phyloP scores from a whole-genome alignment of 2,329 filamentous ascomycete genomes.

The Exserohilum rostratum region DNA sequence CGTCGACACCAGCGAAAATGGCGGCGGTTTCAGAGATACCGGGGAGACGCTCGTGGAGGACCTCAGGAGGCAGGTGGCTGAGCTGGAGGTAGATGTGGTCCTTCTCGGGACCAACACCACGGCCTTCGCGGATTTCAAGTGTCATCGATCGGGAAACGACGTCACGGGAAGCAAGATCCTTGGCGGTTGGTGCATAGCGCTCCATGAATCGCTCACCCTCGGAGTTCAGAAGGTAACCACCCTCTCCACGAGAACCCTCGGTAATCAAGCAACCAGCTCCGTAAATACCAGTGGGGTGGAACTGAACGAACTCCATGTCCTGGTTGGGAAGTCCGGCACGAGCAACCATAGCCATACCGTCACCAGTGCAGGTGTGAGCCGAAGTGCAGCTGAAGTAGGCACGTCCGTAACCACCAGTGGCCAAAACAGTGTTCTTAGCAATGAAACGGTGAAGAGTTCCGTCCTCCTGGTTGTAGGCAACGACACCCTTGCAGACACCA shows the following conservation, averaged over 20 bases:
- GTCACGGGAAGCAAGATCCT: slow-evolving; percentile 95
- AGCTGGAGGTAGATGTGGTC: slow-evolving; percentile 99
- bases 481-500: slow-evolving; percentile 92
- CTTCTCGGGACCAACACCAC: slow-evolving; percentile 95
- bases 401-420: slow-evolving; percentile 96
- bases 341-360: slow-evolving; percentile 99
- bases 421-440: slow-evolving; percentile 93
- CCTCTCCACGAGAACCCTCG: slow-evolving; percentile 96
- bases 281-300: slow-evolving; percentile 99
- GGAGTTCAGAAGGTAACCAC: slow-evolving; percentile 95
- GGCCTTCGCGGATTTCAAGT: slow-evolving; percentile 95
- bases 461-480: slow-evolving; percentile 98
- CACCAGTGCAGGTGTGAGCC: slow-evolving; percentile 97
- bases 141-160: slow-evolving; percentile 98
- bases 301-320: slow-evolving; percentile 99
- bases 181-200: slow-evolving; percentile 94
- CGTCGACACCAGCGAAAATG: slow-evolving; percentile 96
- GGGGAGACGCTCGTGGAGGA: slow-evolving; percentile 93
- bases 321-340: slow-evolving; percentile 97
- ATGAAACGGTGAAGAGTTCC: slow-evolving; percentile 97
- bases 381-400: slow-evolving; percentile 99
- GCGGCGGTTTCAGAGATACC: slow-evolving; percentile 98
- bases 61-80: slow-evolving; percentile 88
- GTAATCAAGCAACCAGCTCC: slow-evolving; percentile 95
- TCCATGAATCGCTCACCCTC: slow-evolving; percentile 99